A percentile compares a stretch with the other conserved stretches of the same genome.
Evolutionary conservation across 768 basidiomycete genomes (phyloP).

Genomic region (Tulasnella sp.): DNA sequence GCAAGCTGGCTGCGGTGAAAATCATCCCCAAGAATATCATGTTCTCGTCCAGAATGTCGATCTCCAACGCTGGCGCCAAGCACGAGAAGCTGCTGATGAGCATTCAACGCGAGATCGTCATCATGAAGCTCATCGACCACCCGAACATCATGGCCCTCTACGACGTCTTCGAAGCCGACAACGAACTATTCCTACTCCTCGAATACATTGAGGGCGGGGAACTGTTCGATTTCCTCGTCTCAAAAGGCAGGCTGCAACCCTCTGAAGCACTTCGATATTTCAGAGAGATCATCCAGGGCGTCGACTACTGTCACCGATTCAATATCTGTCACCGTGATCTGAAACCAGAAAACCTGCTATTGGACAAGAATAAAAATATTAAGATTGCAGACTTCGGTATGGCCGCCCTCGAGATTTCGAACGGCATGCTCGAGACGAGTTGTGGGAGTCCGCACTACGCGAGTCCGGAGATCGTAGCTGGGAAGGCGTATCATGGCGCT

Average conservation of each 20-base stretch:
- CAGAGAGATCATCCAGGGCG: constrained; percentile 88
- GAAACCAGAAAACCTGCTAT: constrained; percentile 94
- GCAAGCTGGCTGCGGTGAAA: constrained; percentile 91
- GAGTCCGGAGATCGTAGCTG: constrained; percentile 91
- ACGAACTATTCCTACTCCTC: constrained; percentile 83
- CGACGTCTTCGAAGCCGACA: constrained; percentile 89
- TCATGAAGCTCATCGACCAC: constrained; percentile 99
- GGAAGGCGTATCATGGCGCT: constrained; percentile 76
- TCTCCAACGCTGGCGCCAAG: constrained; percentile 55
- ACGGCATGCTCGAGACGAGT: constrained; percentile 79
- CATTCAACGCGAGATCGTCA: constrained; percentile 89
- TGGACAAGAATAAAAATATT: constrained; percentile 55
- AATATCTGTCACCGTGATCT: constrained; percentile 97
- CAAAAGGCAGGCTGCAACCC: constrained; percentile 66
- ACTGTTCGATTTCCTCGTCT: constrained; percentile 92
- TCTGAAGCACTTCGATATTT: constrained; percentile 83
- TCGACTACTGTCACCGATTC: constrained; percentile 95
- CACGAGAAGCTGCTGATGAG: constrained; percentile 67
- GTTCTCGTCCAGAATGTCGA: constrained; percentile 56
- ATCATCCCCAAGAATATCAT: constrained; percentile 80
- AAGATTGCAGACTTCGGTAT: constrained; percentile 99
- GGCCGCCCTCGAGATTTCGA: constrained; percentile 87
- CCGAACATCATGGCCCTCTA: constrained; percentile 93
- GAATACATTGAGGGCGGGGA: constrained; percentile 96
- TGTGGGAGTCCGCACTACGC: constrained; percentile 97